Conservation (phyloP, 2,329 filamentous ascomycete species). For the Diatrype stigma region DNA sequence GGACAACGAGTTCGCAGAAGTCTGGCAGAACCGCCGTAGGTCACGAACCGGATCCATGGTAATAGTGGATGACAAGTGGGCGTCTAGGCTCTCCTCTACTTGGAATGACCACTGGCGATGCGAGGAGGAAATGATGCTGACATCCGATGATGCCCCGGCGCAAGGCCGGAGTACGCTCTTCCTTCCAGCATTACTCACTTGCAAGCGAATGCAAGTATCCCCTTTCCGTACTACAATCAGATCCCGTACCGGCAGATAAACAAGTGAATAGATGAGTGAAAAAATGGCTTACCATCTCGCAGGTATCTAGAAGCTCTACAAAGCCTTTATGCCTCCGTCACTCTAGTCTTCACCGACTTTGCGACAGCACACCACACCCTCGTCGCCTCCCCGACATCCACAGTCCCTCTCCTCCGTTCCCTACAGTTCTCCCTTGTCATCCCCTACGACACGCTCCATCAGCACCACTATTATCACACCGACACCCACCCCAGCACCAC, state of each 20-base stretch:
- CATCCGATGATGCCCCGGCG: background rate
- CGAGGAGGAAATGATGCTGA: slow-evolving; percentile 15
- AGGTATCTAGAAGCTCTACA: slow-evolving; percentile 15
- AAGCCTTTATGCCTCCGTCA: slow-evolving; percentile 13
- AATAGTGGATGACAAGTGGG: slow-evolving; percentile 11
- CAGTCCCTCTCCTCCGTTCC: slow-evolving; percentile 8
- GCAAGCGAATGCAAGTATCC: slow-evolving; percentile 15
- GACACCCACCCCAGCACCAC: too few species aligned
- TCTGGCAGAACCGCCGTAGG: slow-evolving; percentile 7
- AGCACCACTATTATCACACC: slow-evolving; percentile 5
- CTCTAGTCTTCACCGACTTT: slow-evolving; percentile 16
- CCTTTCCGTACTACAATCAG: background rate
- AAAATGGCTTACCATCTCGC: background rate
- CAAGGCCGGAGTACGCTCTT: slow-evolving; percentile 12
- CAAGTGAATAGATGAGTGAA: too few species aligned
- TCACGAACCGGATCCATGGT: slow-evolving; percentile 7
- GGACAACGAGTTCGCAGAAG: slow-evolving; percentile 12
- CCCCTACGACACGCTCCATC: slow-evolving; percentile 14
- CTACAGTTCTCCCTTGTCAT: slow-evolving; percentile 15
- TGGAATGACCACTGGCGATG: slow-evolving; percentile 21
- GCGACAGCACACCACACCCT: slow-evolving; percentile 12
- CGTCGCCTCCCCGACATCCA: slow-evolving; percentile 4
- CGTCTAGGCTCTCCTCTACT: slow-evolving; percentile 13
- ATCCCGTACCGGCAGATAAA: background rate
- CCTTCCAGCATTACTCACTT: slow-evolving; percentile 13